Evolutionary conservation across 1,139 yeast species (phyloP), one percentile per base, ranked within the genome.

Genomic region (Ashbya aceris): DNA sequence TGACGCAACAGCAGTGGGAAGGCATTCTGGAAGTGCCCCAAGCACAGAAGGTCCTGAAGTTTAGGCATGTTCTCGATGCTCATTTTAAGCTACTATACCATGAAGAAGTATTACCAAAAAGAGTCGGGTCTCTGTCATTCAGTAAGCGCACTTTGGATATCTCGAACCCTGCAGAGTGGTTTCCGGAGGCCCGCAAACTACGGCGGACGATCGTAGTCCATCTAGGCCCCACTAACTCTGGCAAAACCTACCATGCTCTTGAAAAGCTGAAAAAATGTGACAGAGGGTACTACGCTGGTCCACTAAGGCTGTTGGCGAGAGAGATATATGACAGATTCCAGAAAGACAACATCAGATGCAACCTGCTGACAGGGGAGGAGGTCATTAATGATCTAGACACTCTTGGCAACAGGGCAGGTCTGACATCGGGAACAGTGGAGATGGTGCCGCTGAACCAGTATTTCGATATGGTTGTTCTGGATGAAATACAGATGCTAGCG

Each of bases 211-310:
- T 91, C 36, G 72, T 81, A 14, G 74, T 93, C 77, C 99, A 91
- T 60, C 86, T 91, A 13, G 99, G 99, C 0, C 98, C 99, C 0
- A 91, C 99, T 0, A 91, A 91, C 60, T 80, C 93, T 52, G 99
- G 99, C n/a, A 91, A 91, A 56, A 91, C 98, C 0, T 83, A 84
- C 57, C 74, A 76, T 39, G 95, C 97, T 0, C 66, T 91, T 36
- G 72, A 82, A 54, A 72, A 77, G 42, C 68, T 91, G 36, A 77
- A 78, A 50, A 54, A 63, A n/a, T 78, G 89, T 8, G 70, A 75
- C 33, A 72, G 80, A n/a, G 98, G 98, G 0, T 84, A 83, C 52
- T 91, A 83, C 61, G 97, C 97, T 0, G 98, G 98, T 0, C 99
- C 99, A 0, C 66, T 91, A 40, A 69, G 99, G 46, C 69, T 91